Evolutionary conservation across 2,329 filamentous ascomycete genomes (phyloP).

Genomic region (Rutstroemia sp.): DNA sequence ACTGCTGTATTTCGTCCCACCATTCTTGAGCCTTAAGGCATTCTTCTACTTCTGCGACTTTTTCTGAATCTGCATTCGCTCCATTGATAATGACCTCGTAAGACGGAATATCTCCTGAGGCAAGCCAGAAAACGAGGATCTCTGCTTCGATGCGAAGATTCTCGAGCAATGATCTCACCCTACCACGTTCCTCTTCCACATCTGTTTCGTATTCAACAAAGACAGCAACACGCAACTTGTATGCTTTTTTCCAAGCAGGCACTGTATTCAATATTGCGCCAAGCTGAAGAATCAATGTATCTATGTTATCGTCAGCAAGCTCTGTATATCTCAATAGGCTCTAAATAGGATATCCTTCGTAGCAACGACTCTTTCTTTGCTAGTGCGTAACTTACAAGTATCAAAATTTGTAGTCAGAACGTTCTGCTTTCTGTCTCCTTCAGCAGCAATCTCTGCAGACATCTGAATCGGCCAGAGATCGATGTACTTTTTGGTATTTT

Average conservation of each 20-base stretch:
- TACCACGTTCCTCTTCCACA: conserved; percentile 66
- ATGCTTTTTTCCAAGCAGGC: conserved; percentile 69
- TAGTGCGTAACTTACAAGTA: conserved; percentile 53
- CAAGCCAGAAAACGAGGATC: conserved; percentile 74
- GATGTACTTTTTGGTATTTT: conserved; percentile 66
- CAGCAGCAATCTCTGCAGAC: conserved; percentile 71
- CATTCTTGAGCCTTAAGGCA: conserved; percentile 66
- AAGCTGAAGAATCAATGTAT: conserved; percentile 75
- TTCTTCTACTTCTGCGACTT: conserved; percentile 54
- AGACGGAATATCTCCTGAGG: conserved; percentile 61
- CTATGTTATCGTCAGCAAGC: conserved; percentile 35
- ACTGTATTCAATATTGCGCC: conserved; percentile 81
- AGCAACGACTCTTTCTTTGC: no score
- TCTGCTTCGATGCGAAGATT: conserved; percentile 77
- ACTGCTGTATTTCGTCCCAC: conserved; percentile 69
- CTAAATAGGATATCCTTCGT: background rate
- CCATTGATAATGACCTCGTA: conserved; percentile 79
- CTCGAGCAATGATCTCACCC: conserved; percentile 67
- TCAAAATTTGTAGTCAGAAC: conserved; percentile 85
- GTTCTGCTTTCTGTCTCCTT: conserved; percentile 53
- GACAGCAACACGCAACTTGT: conserved; percentile 68
- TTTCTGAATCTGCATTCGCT: conserved; percentile 44
- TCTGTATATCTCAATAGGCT: background rate
- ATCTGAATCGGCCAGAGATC: conserved; percentile 92
- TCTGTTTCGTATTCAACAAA: conserved; percentile 88